Base-by-base conservation (phyloP, 805 yeast species). In the Priceomyces carsonii region DNA sequence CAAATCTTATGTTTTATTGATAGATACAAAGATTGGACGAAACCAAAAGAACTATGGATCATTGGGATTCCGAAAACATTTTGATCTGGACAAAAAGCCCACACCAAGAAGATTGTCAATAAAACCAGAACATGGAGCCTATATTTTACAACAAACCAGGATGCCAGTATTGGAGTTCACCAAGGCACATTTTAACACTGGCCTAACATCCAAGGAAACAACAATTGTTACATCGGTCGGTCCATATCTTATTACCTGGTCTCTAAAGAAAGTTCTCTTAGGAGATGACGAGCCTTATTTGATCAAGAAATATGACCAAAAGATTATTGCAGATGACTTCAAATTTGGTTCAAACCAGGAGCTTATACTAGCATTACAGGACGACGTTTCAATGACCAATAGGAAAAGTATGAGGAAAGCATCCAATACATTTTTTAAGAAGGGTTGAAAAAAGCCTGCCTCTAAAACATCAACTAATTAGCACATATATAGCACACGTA, bases 201-300 rank as follows among this genome's bases (percentile, higher is more conserved):
- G 88, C 26, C 36, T 76, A n/a, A 71, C 73, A 32, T 55, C 77
- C 17, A 77, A 75, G 42, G 93, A 83, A 51, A 79, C 84, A 13
- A 70, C 82, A 2, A 84, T 89, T 33, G 79, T 87, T 16, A 74
- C 95, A 1, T 79, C 91, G 3, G 69, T 82, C 2, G 96, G 96
- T 2, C 91, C 90, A 13, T 89, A 79, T 58, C 83, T 88, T 16
- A 74, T 89, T 15, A 73, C 85, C 1, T 89, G 96, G 96, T 79
- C 83, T 8, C 58, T 89, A 53, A 71, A 66, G 45, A 77, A 80
- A 42, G 68, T 84, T 9, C 53, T 82, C 27, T 77, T 79, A 36
- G 77, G 74, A 37, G 60, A 60, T 27, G 71, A 37, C 20, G 51
- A 51, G 10, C 44, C 44, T 12, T 86, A 85, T 55, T 61, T 71